Evolutionary conservation across 805 yeast species (phyloP).

Genomic region (Barnettozyma siamensis): DNA sequence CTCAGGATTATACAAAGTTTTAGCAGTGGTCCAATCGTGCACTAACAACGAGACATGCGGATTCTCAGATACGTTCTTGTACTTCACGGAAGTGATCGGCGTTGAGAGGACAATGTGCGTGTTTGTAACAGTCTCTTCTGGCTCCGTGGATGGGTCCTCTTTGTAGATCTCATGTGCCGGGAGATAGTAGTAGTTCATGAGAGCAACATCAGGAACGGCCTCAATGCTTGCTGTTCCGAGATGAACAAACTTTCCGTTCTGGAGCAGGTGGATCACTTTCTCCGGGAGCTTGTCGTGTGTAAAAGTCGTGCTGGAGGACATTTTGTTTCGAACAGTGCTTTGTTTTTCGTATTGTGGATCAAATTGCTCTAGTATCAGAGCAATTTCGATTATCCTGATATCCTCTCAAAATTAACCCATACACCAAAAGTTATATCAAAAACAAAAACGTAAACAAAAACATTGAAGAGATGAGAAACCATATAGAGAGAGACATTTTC

Average conservation of each 20-base stretch:
- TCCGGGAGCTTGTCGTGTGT: slow-evolving; percentile 30
- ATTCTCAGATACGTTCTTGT: slow-evolving; percentile 58
- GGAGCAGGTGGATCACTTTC: slow-evolving; percentile 40
- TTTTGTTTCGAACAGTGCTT: no score
- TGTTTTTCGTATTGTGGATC: no score
- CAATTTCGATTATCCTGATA: no score
- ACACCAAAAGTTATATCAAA: no score
- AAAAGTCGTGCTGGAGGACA: slow-evolving; percentile 21
- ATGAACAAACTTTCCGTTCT: slow-evolving; percentile 68
- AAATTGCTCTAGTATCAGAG: no score
- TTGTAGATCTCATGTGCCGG: slow-evolving; percentile 32
- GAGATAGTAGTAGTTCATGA: slow-evolving; percentile 84
- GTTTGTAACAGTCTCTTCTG: slow-evolving; percentile 27
- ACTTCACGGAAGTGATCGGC: slow-evolving; percentile 66
- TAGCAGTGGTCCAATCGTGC: slow-evolving; percentile 85
- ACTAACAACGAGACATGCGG: slow-evolving; percentile 77
- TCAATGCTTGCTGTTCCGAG: slow-evolving; percentile 64
- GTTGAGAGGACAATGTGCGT: slow-evolving; percentile 68
- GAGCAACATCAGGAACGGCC: slow-evolving; percentile 76
- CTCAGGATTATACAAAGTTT: slow-evolving; percentile 31
- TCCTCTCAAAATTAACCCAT: no score
- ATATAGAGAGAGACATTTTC: no score
- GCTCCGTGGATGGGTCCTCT: slow-evolving; percentile 19
- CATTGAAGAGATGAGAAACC: no score
- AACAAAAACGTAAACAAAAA: no score